Conservation (phyloP, 805 yeast species). For the Saccharomycopsis olivae region DNA sequence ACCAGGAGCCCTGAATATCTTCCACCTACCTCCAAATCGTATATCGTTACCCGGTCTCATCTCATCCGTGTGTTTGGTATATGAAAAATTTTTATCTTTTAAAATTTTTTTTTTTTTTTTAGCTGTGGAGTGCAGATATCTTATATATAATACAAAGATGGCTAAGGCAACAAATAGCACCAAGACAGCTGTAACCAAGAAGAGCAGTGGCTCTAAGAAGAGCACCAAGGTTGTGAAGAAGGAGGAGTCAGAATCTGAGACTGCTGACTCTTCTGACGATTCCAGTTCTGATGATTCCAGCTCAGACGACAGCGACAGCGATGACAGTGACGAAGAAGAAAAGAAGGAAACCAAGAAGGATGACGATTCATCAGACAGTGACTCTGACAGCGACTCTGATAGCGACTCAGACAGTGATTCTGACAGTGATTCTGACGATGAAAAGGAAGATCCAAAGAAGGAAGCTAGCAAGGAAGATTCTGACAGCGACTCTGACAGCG, state of each 20-base stretch:
- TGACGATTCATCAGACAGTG: slow-evolving; percentile 26
- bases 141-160: too few species aligned
- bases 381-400: slow-evolving; percentile 24
- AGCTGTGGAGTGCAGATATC: too few species aligned
- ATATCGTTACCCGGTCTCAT: too few species aligned
- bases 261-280: slow-evolving; percentile 12
- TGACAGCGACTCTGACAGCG: slow-evolving; percentile 23
- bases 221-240: slow-evolving; percentile 1
- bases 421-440: slow-evolving; percentile 20
- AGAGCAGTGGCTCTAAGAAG: neutral
- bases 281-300: slow-evolving; percentile 13
- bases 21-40: too few species aligned
- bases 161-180: slow-evolving; percentile 11
- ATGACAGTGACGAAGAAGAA: slow-evolving; percentile 2
- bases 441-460: slow-evolving; percentile 16
- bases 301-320: neutral
- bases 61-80: slow-evolving; percentile 1
- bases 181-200: slow-evolving; percentile 3
- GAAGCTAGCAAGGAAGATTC: slow-evolving; percentile 12
- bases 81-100: slow-evolving; percentile 2
- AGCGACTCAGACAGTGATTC: slow-evolving; percentile 24
- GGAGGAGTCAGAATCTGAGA: neutral
- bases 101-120: neutral
- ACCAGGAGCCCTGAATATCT: too few species aligned
- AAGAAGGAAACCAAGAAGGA: slow-evolving; percentile 20